Evolutionary conservation across 495 filamentous ascomycete species (phyloP), one percentile per base, ranked within the genome.

Genomic region (Penicillium longicatenatum): DNA sequence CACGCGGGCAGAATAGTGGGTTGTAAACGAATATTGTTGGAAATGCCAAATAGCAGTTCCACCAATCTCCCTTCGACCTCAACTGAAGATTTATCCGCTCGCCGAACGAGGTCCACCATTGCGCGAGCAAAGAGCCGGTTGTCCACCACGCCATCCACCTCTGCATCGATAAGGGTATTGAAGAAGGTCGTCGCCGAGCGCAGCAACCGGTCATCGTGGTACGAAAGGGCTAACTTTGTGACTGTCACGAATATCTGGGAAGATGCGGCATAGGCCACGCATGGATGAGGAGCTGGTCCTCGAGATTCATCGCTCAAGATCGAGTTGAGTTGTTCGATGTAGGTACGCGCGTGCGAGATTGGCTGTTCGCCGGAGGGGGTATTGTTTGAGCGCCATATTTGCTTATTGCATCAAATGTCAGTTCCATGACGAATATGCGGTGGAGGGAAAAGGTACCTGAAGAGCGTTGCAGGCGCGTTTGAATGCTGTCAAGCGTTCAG

Each of bases 101-200:
- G 74, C 9, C 75, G 73, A 6, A 97, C 80, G 54, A 98, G 81
- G 58, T 87, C 87, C 58, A 96, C 92, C 60, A 98, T 69, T 58
- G 89, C 88, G 46, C 86, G 83, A 3, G 93, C 90, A 69, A 99
- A 99, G 35, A 81, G 78, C 30, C 89, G 82, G 61, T 88, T 91
- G 60, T 92, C 89, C 24, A 97, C 84, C 58, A 97, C 94, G 41
- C 91, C 89, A 63, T 97, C 93, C 68, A 97, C 92, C 70, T 97
- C 93, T 68, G 91, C 93, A 63, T 99, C 93, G 59, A 99, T 89
- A 46, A 99, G 80, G 7, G 89, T 91, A 43, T 88, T 89, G 73
- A 96, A 97, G 61, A 96, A 83, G 14, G 83, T 75, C 33, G 97
- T 88, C n/a, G 88, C 89, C 60, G 90, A 90, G 42, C 86, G 83